Conservation (phyloP, 495 filamentous ascomycete genomes). For the Lasiosphaeria hispida region DNA sequence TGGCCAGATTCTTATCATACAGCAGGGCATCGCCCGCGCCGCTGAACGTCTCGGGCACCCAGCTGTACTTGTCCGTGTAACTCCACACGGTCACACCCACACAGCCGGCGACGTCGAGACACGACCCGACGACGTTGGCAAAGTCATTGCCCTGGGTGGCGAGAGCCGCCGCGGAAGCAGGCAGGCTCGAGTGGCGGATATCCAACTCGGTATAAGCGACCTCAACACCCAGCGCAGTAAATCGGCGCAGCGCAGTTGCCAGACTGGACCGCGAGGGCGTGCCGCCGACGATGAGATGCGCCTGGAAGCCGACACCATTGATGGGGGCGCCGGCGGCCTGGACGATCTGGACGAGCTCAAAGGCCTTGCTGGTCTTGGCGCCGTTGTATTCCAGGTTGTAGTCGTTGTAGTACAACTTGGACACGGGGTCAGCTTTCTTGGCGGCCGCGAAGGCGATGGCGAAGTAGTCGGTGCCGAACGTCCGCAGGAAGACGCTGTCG, state of each 20-base stretch:
- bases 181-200: constrained; percentile 46
- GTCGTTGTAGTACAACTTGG: constrained; percentile 62
- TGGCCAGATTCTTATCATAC: constrained; percentile 50
- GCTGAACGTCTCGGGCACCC: constrained; percentile 47
- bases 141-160: constrained; percentile 57
- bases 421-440: constrained; percentile 31
- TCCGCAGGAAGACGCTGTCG: constrained; percentile 36
- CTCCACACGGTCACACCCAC: constrained; percentile 65
- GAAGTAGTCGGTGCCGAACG: constrained; percentile 48
- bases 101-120: constrained; percentile 53
- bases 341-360: constrained; percentile 48
- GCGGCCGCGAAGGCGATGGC: constrained; percentile 49
- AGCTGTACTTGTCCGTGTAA: constrained; percentile 60
- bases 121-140: constrained; percentile 51
- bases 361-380: constrained; percentile 46
- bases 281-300: constrained; percentile 55
- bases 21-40: constrained; percentile 56
- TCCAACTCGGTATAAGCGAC: constrained; percentile 65
- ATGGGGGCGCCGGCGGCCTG: constrained; percentile 51
- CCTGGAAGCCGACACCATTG: constrained; percentile 60
- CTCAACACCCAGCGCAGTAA: constrained; percentile 51
- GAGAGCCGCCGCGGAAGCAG: constrained; percentile 37
- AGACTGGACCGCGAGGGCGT: constrained; percentile 43
- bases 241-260: constrained; percentile 39
- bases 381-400: constrained; percentile 60